A percentile compares a stretch with the other conserved stretches of the same genome.
These are phyloP conservation scores for Vicia faba DNA, from an alignment of 306 rosid species.

Conservation along the genomic window DNA sequence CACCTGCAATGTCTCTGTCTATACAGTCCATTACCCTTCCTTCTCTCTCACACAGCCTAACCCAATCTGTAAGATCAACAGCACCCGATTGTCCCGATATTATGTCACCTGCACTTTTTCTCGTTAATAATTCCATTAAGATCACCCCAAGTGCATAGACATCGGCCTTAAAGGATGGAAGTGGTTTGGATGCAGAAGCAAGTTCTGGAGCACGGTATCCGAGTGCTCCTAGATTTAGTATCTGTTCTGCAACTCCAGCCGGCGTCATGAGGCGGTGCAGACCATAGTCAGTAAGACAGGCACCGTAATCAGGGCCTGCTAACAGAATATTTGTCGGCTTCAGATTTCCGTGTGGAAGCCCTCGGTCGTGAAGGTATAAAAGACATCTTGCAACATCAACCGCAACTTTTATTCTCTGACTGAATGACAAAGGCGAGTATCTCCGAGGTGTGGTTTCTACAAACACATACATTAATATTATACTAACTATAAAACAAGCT, in stretches of 20 bases:
- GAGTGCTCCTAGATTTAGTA: constrained; percentile 90
- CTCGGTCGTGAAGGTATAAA: constrained; percentile 85
- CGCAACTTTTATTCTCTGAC: constrained; percentile 77
- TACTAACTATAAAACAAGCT: constrained; percentile 29
- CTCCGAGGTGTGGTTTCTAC: constrained; percentile 89
- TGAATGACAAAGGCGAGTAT: constrained; percentile 79
- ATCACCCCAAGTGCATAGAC: constrained; percentile 94
- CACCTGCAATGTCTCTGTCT: constrained; percentile 89
- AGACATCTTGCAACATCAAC: constrained; percentile 81
- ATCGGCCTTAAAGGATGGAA: constrained; percentile 89
- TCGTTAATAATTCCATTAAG: constrained; percentile 84
- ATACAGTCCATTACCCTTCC: constrained; percentile 94
- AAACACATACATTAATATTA: constrained; percentile 42
- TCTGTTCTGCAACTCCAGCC: constrained; percentile 88
- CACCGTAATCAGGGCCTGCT: constrained; percentile 64
- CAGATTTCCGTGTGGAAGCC: constrained; percentile 90
- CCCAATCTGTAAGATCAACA: constrained; percentile 99
- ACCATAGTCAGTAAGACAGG: constrained; percentile 75
- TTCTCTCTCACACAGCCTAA: constrained; percentile 87
- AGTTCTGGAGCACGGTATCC: constrained; percentile 96
- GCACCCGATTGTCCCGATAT: constrained; percentile 95
- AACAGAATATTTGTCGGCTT: constrained; percentile 83
- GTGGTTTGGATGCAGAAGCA: constrained; percentile 67
- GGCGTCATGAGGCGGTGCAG: constrained; percentile 94
- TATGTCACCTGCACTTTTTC: constrained; percentile 96